phyloP scores from a whole-genome alignment of 768 basidiomycete species.

The Russula foetens region DNA sequence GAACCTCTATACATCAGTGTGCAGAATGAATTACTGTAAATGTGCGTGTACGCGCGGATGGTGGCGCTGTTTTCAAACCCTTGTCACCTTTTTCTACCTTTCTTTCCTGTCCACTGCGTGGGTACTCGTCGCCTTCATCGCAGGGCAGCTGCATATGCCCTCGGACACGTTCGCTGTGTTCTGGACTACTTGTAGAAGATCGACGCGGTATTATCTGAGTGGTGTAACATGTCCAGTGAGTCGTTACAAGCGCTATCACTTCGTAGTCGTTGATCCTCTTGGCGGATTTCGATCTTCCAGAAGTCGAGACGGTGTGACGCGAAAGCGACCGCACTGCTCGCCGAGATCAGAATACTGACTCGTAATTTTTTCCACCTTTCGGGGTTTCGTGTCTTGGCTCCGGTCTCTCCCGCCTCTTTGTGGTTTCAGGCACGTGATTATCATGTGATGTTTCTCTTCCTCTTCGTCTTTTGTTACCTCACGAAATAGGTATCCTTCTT shows the following conservation, averaged over 20 bases:
- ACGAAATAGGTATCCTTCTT: no score
- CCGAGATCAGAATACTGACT: no score
- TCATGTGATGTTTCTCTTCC: no score
- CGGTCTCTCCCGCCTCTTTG: no score
- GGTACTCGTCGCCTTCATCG: slow-evolving; percentile 75
- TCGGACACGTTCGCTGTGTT: slow-evolving; percentile 52
- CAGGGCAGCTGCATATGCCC: slow-evolving; percentile 77
- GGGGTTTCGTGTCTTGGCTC: no score
- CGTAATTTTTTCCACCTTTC: no score
- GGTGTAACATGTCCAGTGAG: slow-evolving; percentile 28
- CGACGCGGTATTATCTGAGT: slow-evolving; percentile 18
- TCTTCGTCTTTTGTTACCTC: no score
- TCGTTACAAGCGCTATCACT: neutral
- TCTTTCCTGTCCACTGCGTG: slow-evolving; percentile 34
- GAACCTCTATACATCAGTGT: slow-evolving; percentile 51
- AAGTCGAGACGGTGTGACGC: no score
- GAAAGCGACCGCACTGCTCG: no score
- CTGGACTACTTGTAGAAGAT: slow-evolving; percentile 24
- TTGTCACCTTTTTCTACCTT: slow-evolving; percentile 62
- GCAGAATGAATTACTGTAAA: slow-evolving; percentile 63
- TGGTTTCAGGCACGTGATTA: no score
- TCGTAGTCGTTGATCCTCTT: neutral
- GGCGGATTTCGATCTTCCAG: no score
- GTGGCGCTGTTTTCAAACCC: slow-evolving; percentile 68
- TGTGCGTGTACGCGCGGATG: slow-evolving; percentile 80